phyloP scores from a whole-genome alignment of 192 early-diverging fungal species.

The Martensiomyces pterosporus region DNA sequence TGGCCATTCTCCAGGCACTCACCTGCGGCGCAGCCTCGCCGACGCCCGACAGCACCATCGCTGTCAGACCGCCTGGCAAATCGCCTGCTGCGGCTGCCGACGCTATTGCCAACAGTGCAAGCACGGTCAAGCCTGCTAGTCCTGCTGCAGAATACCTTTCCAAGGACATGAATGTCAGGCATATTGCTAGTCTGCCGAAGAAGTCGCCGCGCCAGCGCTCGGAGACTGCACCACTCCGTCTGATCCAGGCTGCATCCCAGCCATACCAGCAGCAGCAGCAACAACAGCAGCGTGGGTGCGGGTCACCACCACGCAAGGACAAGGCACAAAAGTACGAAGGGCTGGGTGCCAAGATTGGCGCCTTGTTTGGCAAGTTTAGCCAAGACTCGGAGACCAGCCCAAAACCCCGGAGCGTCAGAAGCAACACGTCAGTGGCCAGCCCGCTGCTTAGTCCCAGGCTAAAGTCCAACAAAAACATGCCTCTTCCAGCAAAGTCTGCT shows the following conservation, averaged over 20 bases:
- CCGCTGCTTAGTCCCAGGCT: too few relatives aligned
- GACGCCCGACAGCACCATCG: not conserved
- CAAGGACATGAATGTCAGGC: conserved; percentile 12
- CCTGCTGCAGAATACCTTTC: conserved; percentile 4
- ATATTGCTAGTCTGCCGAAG: conserved; percentile 15
- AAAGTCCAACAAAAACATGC: too few relatives aligned
- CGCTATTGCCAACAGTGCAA: not conserved
- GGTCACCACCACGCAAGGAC: conserved; percentile 29
- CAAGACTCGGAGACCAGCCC: conserved; percentile 45
- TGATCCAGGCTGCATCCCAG: not conserved
- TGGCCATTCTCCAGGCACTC: conserved; percentile 20
- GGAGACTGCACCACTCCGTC: conserved; percentile 43
- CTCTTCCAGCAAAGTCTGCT: too few relatives aligned
- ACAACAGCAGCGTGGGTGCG: conserved; percentile 19
- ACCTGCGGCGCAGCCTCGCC: not conserved
- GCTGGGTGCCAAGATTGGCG: conserved; percentile 42
- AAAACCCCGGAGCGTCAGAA: conserved; percentile 4
- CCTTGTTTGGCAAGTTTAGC: conserved; percentile 47
- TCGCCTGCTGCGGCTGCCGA: too few relatives aligned
- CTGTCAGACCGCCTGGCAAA: too few relatives aligned
- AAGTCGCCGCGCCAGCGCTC: conserved; percentile 45
- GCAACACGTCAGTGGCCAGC: conserved; percentile 12
- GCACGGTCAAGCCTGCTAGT: too few relatives aligned
- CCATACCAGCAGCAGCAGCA: conserved; percentile 11
- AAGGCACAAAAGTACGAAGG: conserved; percentile 32